A percentile compares a stretch with the other conserved stretches of the same genome.
Evolutionary conservation across 257 asterid genomes (phyloP).

Genomic region (Coffea eugenioides): DNA sequence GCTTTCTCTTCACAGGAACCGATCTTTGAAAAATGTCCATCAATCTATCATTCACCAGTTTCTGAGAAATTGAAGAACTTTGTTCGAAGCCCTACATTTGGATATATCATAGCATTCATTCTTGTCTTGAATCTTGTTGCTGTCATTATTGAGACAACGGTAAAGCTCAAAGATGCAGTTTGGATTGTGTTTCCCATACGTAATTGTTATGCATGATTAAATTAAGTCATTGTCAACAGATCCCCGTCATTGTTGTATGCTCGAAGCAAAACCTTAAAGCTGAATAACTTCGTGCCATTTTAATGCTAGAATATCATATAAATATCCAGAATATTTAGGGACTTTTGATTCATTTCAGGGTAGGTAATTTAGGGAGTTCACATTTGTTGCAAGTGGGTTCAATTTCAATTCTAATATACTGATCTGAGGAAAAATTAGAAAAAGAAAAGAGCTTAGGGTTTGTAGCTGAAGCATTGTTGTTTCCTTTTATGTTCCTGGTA

Average conservation of each 20-base stretch:
- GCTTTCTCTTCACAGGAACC: conserved; percentile 58
- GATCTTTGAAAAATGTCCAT: conserved; percentile 62
- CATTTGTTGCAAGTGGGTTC: background rate
- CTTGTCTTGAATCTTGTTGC: conserved; percentile 80
- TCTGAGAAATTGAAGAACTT: conserved; percentile 70
- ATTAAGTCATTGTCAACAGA: background rate
- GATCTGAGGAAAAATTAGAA: background rate
- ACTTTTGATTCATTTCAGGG: background rate
- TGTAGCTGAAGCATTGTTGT: background rate
- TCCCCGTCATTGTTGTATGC: background rate
- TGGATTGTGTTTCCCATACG: background rate
- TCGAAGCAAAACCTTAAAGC: background rate
- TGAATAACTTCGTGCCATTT: background rate
- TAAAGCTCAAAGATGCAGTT: conserved; percentile 23
- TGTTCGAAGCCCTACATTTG: conserved; percentile 63
- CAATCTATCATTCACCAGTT: conserved; percentile 62
- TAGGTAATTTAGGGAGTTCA: background rate
- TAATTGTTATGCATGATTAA: background rate
- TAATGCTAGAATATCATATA: background rate
- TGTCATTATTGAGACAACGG: conserved; percentile 90
- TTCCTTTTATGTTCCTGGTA: background rate
- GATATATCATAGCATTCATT: conserved; percentile 55
- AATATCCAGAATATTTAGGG: background rate
- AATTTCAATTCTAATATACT: background rate
- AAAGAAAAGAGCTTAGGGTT: background rate